Conservation (phyloP, 2,329 filamentous ascomycete genomes). For the Aspergillus floridensis region DNA sequence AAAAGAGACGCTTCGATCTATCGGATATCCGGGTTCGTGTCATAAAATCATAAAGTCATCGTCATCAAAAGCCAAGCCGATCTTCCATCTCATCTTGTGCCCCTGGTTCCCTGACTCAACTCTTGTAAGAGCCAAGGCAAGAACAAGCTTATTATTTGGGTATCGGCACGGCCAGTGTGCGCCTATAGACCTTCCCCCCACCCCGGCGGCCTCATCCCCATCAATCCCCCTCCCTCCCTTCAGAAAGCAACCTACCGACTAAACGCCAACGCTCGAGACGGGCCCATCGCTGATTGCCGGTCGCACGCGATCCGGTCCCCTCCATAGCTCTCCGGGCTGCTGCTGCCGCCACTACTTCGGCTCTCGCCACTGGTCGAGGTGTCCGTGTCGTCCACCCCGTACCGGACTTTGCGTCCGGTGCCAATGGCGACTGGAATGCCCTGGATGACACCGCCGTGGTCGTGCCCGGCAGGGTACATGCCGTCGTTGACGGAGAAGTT, state of each 20-base stretch:
- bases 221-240: background rate
- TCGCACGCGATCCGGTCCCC: conserved; percentile 22
- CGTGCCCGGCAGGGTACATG: conserved; percentile 65
- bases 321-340: conserved; percentile 49
- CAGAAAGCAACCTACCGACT: conserved; percentile 15
- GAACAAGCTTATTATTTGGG: background rate
- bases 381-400: conserved; percentile 46
- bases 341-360: conserved; percentile 53
- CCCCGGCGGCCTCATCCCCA: too few species aligned
- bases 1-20: conserved; percentile 20
- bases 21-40: conserved; percentile 22
- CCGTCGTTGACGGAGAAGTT: conserved; percentile 97
- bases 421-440: conserved; percentile 64
- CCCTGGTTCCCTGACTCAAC: background rate
- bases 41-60: conserved; percentile 25
- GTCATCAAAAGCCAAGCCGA: conserved; percentile 16
- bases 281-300: conserved; percentile 17
- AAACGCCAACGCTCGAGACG: conserved; percentile 28
- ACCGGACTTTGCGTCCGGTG: conserved; percentile 53
- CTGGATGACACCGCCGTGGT: conserved; percentile 55
- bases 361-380: conserved; percentile 44
- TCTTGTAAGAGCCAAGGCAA: background rate
- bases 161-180: background rate
- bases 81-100: background rate
- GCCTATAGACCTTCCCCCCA: too few species aligned